Percentiles rank a stretch among this genome's conserved stretches.
Evolutionary conservation across 2,329 filamentous ascomycete genomes (phyloP).

Genomic region (Chaetomiaceae sp.): DNA sequence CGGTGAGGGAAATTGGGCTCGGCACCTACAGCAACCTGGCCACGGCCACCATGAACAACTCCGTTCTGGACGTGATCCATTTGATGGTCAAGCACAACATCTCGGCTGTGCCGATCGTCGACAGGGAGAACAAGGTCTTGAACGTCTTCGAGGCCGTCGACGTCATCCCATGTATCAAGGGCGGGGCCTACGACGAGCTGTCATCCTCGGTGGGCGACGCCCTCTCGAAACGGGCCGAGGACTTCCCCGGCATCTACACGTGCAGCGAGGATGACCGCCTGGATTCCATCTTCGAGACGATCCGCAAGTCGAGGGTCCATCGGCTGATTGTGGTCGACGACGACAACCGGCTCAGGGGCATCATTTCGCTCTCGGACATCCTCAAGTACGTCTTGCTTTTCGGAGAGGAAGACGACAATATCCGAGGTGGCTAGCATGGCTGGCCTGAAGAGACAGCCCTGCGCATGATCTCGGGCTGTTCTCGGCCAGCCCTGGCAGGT

Average conservation of each 20-base stretch:
- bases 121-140: conserved; percentile 69
- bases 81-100: conserved; percentile 90
- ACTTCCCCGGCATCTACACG: conserved; percentile 95
- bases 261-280: conserved; percentile 88
- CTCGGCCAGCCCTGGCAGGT: not conserved
- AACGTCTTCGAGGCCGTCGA: conserved; percentile 98
- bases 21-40: conserved; percentile 79
- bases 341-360: conserved; percentile 75
- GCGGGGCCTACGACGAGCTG: conserved; percentile 86
- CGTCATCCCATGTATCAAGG: conserved; percentile 93
- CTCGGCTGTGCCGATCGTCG: conserved; percentile 89
- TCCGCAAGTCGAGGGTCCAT: conserved; percentile 91
- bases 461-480: conserved; percentile 1
- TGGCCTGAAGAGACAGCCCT: not conserved
- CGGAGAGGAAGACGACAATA: conserved; percentile 58
- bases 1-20: conserved; percentile 75
- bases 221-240: conserved; percentile 77
- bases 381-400: conserved; percentile 88
- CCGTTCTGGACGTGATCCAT: conserved; percentile 92
- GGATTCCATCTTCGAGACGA: conserved; percentile 94
- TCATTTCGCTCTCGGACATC: conserved; percentile 93
- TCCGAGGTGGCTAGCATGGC: conserved; percentile 16
- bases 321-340: conserved; percentile 91
- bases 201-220: conserved; percentile 84
- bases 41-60: conserved; percentile 81